Conservation (phyloP, 2,329 filamentous ascomycete genomes). For the Huntiella decipiens region DNA sequence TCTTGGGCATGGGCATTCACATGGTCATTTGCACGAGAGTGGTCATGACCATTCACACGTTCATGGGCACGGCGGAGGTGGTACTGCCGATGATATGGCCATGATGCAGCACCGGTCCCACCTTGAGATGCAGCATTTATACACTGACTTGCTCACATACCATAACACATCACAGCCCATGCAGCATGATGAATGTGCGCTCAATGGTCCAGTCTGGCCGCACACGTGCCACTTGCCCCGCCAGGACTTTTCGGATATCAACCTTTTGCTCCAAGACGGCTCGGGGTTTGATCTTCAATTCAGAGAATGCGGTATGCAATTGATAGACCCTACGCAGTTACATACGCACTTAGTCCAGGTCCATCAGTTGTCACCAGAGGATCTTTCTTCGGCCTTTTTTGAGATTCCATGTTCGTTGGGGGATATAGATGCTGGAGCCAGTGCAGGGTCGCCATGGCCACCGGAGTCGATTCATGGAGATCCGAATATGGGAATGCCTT, state of each 20-base stretch:
- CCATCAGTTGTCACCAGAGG: slow-evolving; percentile 9
- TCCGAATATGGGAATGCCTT: not conserved
- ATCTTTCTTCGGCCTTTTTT: slow-evolving; percentile 8
- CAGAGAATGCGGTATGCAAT: slow-evolving; percentile 11
- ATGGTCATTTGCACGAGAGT: not conserved
- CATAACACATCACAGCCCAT: slow-evolving; percentile 10
- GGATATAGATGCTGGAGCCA: slow-evolving; percentile 1
- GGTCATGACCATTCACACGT: not conserved
- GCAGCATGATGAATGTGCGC: slow-evolving; percentile 10
- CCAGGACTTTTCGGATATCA: slow-evolving; percentile 11
- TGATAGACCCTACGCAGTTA: slow-evolving; percentile 10
- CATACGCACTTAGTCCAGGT: slow-evolving; percentile 10
- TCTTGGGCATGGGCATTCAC: not conserved
- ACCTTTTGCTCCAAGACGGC: slow-evolving; percentile 6
- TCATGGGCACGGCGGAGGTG: too few species aligned
- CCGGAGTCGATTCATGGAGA: slow-evolving; percentile 2
- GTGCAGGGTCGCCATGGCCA: slow-evolving; percentile 6
- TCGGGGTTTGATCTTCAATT: slow-evolving; percentile 4
- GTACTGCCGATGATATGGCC: too few species aligned
- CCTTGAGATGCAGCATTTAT: slow-evolving; percentile 3
- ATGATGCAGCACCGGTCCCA: not conserved
- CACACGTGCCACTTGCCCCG: slow-evolving; percentile 13
- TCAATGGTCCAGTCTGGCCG: slow-evolving; percentile 11
- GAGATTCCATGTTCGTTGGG: slow-evolving; percentile 9
- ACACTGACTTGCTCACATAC: slow-evolving; percentile 8